Conservation (phyloP, 495 filamentous ascomycete genomes). For the Xylaria flabelliformis region DNA sequence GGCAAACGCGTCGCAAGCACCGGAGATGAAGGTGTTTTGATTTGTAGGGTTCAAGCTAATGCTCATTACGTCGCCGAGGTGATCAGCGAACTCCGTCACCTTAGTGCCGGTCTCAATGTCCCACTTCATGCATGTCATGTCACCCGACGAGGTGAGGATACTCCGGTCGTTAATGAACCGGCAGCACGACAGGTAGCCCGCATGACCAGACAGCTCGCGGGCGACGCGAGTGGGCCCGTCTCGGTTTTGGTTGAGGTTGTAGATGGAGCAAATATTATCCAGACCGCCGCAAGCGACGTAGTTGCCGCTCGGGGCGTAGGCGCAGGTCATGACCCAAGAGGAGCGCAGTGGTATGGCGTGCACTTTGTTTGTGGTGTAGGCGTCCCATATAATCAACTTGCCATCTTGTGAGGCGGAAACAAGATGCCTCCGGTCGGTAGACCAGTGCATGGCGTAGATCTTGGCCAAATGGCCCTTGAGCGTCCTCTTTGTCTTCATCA, state of each 20-base stretch:
- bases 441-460: constrained; percentile 99
- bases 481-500: constrained; percentile 94
- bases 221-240: constrained; percentile 97
- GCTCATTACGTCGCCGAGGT: constrained; percentile 98
- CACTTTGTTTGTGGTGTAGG: constrained; percentile 99
- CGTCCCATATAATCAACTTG: constrained; percentile 99
- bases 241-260: constrained; percentile 92
- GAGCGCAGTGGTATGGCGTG: constrained; percentile 98
- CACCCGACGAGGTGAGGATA: constrained; percentile 96
- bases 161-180: constrained; percentile 98
- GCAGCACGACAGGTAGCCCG: constrained; percentile 97
- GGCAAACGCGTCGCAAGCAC: constrained; percentile 97
- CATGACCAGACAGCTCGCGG: constrained; percentile 94
- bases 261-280: constrained; percentile 99
- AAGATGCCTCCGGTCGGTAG: constrained; percentile 95
- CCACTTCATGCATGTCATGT: constrained; percentile 99
- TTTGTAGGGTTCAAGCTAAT: constrained; percentile 99
- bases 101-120: constrained; percentile 97
- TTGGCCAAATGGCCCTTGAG: constrained; percentile 98
- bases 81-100: constrained; percentile 97
- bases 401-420: constrained; percentile 98
- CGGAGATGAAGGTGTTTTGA: constrained; percentile 97
- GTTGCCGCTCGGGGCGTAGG: constrained; percentile 97
- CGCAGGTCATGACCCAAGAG: constrained; percentile 99
- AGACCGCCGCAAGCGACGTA: constrained; percentile 98